These are phyloP conservation scores for Kalaharituber pfeilii DNA, from an alignment of 2,329 filamentous ascomycete species.

Conservation along the genomic window DNA sequence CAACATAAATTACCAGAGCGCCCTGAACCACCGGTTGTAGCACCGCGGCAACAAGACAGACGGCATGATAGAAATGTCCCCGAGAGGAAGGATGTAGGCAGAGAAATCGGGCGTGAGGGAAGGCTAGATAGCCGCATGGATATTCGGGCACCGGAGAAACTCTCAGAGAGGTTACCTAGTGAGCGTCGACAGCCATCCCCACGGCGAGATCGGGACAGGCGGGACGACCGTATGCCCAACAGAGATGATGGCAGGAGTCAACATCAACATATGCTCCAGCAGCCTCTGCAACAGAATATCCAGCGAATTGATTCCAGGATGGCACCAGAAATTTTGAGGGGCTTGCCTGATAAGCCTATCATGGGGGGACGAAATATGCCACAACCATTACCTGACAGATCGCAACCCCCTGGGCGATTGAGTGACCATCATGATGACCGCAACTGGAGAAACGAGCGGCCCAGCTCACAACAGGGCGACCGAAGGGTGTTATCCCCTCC, in stretches of 20 bases:
- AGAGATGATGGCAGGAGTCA: constrained; percentile 4
- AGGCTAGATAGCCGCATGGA: constrained; percentile 1
- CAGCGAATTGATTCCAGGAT: constrained; percentile 14
- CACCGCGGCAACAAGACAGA: neutral
- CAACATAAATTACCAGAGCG: constrained; percentile 17
- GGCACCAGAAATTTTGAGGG: constrained; percentile 5
- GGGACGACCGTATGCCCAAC: constrained; percentile 10
- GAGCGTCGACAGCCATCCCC: constrained; percentile 13
- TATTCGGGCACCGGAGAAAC: constrained; percentile 8
- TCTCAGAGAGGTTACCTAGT: constrained; percentile 5
- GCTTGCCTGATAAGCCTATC: constrained; percentile 5
- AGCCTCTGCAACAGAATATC: constrained; percentile 5
- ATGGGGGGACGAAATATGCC: constrained; percentile 8
- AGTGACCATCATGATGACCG: constrained; percentile 15
- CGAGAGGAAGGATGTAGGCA: neutral
- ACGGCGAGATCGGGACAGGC: constrained; percentile 7
- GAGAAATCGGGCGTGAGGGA: neutral
- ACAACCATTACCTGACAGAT: constrained; percentile 7
- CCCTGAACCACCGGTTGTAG: constrained; percentile 6
- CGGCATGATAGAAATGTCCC: constrained; percentile 2
- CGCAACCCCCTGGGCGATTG: constrained; percentile 8
- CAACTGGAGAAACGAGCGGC: constrained; percentile 10
- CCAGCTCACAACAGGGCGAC: constrained; percentile 5
- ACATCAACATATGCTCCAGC: constrained; percentile 10
- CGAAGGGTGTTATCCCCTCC: constrained; percentile 8